A percentile compares a stretch with the other conserved stretches of the same genome.
These are phyloP conservation scores for Colletotrichum theobromicola DNA, from an alignment of 2,329 filamentous ascomycete species.

Conservation along the genomic window DNA sequence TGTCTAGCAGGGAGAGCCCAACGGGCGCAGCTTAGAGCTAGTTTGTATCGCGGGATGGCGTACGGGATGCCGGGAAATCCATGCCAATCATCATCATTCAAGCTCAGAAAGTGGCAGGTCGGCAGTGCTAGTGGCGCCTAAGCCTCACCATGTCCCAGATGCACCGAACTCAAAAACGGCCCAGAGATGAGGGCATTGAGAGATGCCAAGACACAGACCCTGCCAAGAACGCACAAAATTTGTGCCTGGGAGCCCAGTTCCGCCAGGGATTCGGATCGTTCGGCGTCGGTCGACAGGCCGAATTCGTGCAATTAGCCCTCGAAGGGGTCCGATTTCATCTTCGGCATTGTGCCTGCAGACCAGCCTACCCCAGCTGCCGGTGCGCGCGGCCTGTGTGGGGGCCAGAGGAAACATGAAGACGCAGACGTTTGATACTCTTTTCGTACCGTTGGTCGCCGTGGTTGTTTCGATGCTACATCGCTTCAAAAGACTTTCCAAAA, in stretches of 20 bases:
- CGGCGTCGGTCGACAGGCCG: background rate
- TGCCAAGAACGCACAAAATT: background rate
- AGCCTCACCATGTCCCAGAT: background rate
- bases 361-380: background rate
- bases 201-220: background rate
- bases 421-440: background rate
- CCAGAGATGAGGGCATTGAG: background rate
- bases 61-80: background rate
- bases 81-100: background rate
- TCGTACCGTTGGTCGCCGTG: background rate
- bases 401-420: background rate
- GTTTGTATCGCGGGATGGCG: background rate
- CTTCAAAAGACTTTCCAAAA: background rate
- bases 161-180: background rate
- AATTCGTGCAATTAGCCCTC: background rate
- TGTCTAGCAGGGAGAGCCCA: background rate
- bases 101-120: background rate
- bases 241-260: background rate
- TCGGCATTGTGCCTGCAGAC: slow-evolving; percentile 1
- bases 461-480: background rate
- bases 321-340: background rate
- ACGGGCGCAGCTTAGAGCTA: background rate
- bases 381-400: background rate
- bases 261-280: background rate
- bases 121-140: background rate